phyloP scores from a whole-genome alignment of 2,329 filamentous ascomycete species.

The Rhinocladiella mackenziei region DNA sequence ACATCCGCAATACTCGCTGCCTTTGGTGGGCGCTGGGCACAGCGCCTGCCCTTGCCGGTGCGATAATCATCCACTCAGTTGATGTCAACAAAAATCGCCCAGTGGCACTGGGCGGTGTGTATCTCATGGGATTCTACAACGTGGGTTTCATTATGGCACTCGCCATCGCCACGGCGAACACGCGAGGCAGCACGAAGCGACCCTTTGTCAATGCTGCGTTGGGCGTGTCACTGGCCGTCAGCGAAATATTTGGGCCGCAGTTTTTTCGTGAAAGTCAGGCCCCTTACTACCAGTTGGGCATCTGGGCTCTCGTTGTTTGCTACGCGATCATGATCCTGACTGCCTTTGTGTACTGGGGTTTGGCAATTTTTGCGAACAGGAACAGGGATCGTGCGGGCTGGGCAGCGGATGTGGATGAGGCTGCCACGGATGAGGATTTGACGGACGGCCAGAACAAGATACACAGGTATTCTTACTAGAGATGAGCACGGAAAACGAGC shows the following conservation, averaged over 20 bases:
- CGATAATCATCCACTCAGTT: slow-evolving; percentile 5
- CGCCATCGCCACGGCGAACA: slow-evolving; percentile 5
- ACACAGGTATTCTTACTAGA: slow-evolving; percentile 7
- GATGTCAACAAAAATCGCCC: slow-evolving; percentile 3
- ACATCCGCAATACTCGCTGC: slow-evolving; percentile 2
- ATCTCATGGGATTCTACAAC: slow-evolving; percentile 12
- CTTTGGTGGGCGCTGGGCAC: slow-evolving; percentile 1
- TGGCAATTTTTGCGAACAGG: slow-evolving; percentile 1
- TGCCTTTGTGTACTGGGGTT: slow-evolving; percentile 1
- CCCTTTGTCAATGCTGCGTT: slow-evolving; percentile 6
- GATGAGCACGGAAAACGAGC: too few species aligned
- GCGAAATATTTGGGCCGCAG: slow-evolving; percentile 7
- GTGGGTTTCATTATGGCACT: slow-evolving; percentile 4
- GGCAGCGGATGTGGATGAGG: neutral
- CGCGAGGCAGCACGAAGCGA: slow-evolving; percentile 5
- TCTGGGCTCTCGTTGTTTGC: slow-evolving; percentile 4
- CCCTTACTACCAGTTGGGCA: slow-evolving; percentile 6
- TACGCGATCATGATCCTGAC: slow-evolving; percentile 6
- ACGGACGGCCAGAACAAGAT: slow-evolving; percentile 7
- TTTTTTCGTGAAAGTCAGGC: slow-evolving; percentile 5
- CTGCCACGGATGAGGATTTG: slow-evolving; percentile 4
- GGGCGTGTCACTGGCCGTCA: slow-evolving; percentile 1
- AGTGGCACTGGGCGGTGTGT: slow-evolving; percentile 6
- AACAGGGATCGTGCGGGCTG: neutral
- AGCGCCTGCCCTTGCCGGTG: slow-evolving; percentile 2